phyloP scores from a whole-genome alignment of 768 basidiomycete genomes.

The Strobilomyces dryophilus region DNA sequence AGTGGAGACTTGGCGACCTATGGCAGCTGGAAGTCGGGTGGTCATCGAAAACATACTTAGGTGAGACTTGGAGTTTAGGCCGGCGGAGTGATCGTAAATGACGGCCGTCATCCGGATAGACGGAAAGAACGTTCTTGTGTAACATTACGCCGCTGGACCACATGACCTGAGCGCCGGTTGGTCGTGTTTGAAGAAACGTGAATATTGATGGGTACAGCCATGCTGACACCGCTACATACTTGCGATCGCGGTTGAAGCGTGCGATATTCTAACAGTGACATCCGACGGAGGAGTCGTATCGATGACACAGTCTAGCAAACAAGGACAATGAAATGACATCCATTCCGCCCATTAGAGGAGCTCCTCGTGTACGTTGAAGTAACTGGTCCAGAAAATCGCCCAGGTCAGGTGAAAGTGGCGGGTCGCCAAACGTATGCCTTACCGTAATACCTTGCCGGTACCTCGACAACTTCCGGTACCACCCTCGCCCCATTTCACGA shows the following conservation, averaged over 20 bases:
- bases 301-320: background rate
- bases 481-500: slow-evolving; percentile 68
- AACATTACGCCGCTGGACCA: background rate
- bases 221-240: background rate
- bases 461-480: slow-evolving; percentile 60
- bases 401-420: background rate
- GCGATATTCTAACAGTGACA: background rate
- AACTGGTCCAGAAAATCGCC: slow-evolving; percentile 23
- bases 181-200: background rate
- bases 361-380: slow-evolving; percentile 55
- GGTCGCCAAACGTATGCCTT: slow-evolving; percentile 21
- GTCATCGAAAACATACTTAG: background rate
- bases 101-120: background rate
- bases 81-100: background rate
- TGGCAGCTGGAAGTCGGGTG: background rate
- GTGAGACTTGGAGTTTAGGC: background rate
- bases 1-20: background rate
- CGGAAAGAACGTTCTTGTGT: background rate
- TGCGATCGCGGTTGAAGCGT: background rate
- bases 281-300: background rate
- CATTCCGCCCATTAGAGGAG: slow-evolving; percentile 27
- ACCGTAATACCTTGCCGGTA: slow-evolving; percentile 67
- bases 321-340: background rate
- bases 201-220: background rate
- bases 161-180: background rate